These are phyloP conservation scores for Amborella trichopoda DNA, from an alignment of 164 flowering plant genomes.

Conservation along the genomic window DNA sequence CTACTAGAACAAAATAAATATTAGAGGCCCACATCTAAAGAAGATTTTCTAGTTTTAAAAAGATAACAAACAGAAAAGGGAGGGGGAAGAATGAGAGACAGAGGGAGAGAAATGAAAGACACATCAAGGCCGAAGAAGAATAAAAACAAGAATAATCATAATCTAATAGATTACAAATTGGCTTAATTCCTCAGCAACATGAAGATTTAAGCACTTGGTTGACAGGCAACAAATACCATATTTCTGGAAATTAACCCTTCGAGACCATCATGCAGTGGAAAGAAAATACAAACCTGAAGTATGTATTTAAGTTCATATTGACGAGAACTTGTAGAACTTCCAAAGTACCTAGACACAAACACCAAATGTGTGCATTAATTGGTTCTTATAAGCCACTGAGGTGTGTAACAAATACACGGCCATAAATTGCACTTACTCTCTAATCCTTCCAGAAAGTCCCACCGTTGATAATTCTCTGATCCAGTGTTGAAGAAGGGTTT, in stretches of 20 bases:
- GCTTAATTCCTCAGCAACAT: too few species aligned
- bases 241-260: too few species aligned
- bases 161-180: too few species aligned
- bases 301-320: conserved; percentile 81
- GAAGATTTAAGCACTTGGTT: too few species aligned
- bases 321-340: conserved; percentile 38
- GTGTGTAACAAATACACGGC: too few species aligned
- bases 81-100: not conserved
- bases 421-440: conserved; percentile 81
- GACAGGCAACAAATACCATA: too few species aligned
- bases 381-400: too few species aligned
- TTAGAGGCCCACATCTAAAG: not conserved
- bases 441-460: conserved; percentile 68
- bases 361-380: too few species aligned
- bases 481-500: conserved; percentile 91
- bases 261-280: too few species aligned
- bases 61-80: too few species aligned
- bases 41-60: not conserved
- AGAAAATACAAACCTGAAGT: conserved; percentile 50
- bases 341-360: conserved; percentile 60
- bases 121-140: too few species aligned
- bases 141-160: too few species aligned
- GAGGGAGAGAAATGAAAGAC: not conserved
- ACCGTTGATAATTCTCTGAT: conserved; percentile 71
- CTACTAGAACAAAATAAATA: conserved; percentile 17